These are phyloP conservation scores for Penicillium lividum DNA, from an alignment of 495 filamentous ascomycete species.

Conservation along the genomic window DNA sequence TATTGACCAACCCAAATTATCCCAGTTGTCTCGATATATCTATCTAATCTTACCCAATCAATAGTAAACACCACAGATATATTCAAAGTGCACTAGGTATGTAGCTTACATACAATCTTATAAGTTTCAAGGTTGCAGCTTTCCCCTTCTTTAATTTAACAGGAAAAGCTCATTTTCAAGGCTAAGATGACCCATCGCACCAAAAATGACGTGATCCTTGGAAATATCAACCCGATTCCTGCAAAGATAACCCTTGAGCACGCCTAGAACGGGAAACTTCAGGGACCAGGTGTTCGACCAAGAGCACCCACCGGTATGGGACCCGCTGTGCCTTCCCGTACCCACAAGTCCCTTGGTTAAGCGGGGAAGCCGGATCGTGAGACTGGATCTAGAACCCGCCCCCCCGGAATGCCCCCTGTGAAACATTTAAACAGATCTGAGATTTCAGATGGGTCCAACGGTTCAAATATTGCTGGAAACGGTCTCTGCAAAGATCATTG, in stretches of 20 bases:
- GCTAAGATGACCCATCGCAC: no score
- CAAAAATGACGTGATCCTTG: not conserved
- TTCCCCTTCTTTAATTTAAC: no score
- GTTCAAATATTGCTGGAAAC: constrained; percentile 14
- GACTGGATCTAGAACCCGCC: constrained; percentile 1
- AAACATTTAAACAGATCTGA: constrained; percentile 1
- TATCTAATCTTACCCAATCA: no score
- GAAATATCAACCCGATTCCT: not conserved
- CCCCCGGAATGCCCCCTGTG: constrained; percentile 9
- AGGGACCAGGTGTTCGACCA: not conserved
- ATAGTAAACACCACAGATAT: no score
- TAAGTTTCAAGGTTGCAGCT: no score
- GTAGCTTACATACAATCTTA: no score
- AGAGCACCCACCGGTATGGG: not conserved
- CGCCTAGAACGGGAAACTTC: not conserved
- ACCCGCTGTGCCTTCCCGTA: constrained; percentile 7
- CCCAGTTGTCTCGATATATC: no score
- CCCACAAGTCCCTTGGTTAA: not conserved
- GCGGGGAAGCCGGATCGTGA: constrained; percentile 1
- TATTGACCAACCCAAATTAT: no score
- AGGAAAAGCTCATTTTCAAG: no score
- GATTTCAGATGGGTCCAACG: not conserved
- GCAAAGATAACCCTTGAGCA: not conserved
- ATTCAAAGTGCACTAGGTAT: no score
- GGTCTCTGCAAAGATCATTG: constrained; percentile 7